Conservation (phyloP, 495 filamentous ascomycete species). For the Neurospora sp. region DNA sequence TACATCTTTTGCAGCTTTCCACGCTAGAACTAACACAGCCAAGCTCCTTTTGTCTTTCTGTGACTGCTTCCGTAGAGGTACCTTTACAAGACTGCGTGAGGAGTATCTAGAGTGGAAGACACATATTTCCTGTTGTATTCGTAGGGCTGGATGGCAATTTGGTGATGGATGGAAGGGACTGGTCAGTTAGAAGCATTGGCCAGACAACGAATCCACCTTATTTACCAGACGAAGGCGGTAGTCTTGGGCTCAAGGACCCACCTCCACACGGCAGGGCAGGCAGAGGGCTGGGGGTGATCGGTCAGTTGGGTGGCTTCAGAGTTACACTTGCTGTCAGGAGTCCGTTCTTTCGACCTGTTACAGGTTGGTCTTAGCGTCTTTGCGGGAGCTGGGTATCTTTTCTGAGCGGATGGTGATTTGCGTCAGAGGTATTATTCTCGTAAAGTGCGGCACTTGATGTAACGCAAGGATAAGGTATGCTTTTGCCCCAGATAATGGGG, state of each 20-base stretch:
- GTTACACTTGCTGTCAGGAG: background rate
- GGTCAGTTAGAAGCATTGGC: background rate
- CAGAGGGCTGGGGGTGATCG: background rate
- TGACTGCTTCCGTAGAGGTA: background rate
- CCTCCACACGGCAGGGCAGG: background rate
- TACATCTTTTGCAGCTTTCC: background rate
- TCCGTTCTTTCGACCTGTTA: background rate
- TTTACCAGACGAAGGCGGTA: background rate
- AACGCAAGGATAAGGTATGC: background rate
- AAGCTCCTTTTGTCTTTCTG: background rate
- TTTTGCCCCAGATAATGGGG: background rate
- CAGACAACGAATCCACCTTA: background rate
- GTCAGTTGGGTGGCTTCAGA: background rate
- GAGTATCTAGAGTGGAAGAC: background rate
- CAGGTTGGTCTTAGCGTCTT: background rate
- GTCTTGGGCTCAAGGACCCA: background rate
- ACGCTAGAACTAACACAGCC: background rate
- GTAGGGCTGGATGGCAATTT: background rate
- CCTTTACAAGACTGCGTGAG: background rate
- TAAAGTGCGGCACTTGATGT: background rate
- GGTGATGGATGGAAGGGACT: background rate
- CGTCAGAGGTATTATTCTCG: background rate
- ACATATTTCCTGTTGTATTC: background rate
- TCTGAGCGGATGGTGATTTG: background rate
- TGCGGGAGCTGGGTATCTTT: background rate